phyloP scores from a whole-genome alignment of 306 rosid species.

The Benincasa hispida region DNA sequence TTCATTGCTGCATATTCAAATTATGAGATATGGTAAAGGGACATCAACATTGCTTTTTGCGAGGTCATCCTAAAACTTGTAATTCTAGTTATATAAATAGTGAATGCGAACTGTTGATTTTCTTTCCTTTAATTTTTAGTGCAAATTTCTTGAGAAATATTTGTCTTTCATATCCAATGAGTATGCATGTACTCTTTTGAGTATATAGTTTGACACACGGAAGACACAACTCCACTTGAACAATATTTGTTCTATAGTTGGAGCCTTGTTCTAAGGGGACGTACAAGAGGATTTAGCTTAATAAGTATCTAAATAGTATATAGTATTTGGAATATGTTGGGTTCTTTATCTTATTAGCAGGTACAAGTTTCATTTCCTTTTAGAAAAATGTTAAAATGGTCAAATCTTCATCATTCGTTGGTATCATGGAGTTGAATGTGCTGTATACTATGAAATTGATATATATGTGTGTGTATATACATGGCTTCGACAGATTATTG shows the following conservation, averaged over 20 bases:
- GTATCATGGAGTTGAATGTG: neutral
- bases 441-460: neutral
- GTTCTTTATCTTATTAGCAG: neutral
- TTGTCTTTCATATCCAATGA: neutral
- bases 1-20: neutral
- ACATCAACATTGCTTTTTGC: neutral
- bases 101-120: neutral
- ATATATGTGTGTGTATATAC: too few relatives aligned
- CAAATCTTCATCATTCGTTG: too few relatives aligned
- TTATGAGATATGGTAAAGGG: neutral
- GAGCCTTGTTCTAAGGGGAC: neutral
- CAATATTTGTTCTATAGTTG: neutral
- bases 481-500: too few relatives aligned
- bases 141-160: neutral
- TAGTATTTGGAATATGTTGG: neutral
- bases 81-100: neutral
- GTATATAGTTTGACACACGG: too few relatives aligned
- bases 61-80: neutral
- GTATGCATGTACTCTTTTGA: neutral
- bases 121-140: neutral
- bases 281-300: neutral
- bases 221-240: neutral
- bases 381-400: neutral
- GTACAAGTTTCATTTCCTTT: neutral
- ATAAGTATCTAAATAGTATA: neutral